Conservation (phyloP, 116 monocot species). For the Zostera marina region DNA sequence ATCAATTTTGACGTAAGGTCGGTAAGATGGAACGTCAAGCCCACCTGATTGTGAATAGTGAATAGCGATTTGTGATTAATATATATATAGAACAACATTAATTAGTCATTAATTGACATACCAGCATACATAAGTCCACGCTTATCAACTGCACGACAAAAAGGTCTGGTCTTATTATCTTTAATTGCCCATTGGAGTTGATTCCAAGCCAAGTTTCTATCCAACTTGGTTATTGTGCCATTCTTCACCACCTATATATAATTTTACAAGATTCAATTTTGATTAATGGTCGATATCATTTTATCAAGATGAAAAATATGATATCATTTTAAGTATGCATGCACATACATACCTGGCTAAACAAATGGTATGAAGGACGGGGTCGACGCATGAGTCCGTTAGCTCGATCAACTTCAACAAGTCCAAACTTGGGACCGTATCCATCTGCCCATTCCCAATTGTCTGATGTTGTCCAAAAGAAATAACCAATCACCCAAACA, state of each 20-base stretch:
- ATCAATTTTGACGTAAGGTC: conserved; percentile 45
- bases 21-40: conserved; percentile 47
- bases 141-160: conserved; percentile 66
- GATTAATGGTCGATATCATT: neutral
- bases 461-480: conserved; percentile 97
- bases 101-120: conserved; percentile 12
- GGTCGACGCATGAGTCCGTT: conserved; percentile 55
- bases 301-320: neutral
- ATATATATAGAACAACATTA: neutral
- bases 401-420: conserved; percentile 84
- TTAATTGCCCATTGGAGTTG: conserved; percentile 54
- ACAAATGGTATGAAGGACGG: conserved; percentile 72
- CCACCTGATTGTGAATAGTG: conserved; percentile 29
- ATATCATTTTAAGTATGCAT: neutral
- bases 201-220: conserved; percentile 55
- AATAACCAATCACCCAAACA: conserved; percentile 73
- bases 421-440: conserved; percentile 96
- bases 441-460: conserved; percentile 99
- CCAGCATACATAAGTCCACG: conserved; percentile 82
- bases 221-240: conserved; percentile 52
- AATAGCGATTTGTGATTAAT: neutral
- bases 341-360: conserved; percentile 40
- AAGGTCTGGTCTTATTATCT: conserved; percentile 57
- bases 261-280: too few species aligned
- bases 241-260: conserved; percentile 49